phyloP scores from a whole-genome alignment of 495 filamentous ascomycete species.

The Recurvomyces mirabilis region DNA sequence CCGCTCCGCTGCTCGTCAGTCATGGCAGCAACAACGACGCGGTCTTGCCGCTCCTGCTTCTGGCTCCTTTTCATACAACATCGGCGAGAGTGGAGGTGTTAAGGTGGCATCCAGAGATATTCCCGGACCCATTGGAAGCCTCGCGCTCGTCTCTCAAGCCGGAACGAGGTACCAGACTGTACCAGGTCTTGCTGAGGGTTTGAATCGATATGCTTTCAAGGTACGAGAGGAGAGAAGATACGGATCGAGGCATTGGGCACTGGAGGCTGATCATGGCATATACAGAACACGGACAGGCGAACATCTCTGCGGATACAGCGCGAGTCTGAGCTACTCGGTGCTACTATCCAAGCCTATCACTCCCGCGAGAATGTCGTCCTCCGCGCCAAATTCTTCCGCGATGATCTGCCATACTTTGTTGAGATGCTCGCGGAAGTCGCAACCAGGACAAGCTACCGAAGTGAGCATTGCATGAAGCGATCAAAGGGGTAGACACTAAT shows the following conservation, averaged over 20 bases:
- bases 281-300: conserved; percentile 71
- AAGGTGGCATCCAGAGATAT: conserved; percentile 86
- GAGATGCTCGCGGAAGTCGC: conserved; percentile 90
- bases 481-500: background rate
- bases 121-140: conserved; percentile 72
- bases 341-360: conserved; percentile 71
- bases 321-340: conserved; percentile 88
- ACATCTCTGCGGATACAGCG: conserved; percentile 82
- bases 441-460: conserved; percentile 63
- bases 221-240: conserved; percentile 32
- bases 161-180: conserved; percentile 82
- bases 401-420: conserved; percentile 94
- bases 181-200: conserved; percentile 78
- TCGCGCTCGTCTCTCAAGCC: conserved; percentile 84
- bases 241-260: background rate
- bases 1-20: conserved; percentile 59
- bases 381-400: conserved; percentile 83
- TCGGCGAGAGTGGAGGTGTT: conserved; percentile 70
- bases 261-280: conserved; percentile 4
- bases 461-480: conserved; percentile 15
- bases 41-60: conserved; percentile 73
- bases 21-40: conserved; percentile 50
- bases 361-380: conserved; percentile 86
- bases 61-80: conserved; percentile 75
- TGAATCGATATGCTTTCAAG: conserved; percentile 95